Conservation (phyloP, 139 green algal genomes). For the Picochlorum sp. region DNA sequence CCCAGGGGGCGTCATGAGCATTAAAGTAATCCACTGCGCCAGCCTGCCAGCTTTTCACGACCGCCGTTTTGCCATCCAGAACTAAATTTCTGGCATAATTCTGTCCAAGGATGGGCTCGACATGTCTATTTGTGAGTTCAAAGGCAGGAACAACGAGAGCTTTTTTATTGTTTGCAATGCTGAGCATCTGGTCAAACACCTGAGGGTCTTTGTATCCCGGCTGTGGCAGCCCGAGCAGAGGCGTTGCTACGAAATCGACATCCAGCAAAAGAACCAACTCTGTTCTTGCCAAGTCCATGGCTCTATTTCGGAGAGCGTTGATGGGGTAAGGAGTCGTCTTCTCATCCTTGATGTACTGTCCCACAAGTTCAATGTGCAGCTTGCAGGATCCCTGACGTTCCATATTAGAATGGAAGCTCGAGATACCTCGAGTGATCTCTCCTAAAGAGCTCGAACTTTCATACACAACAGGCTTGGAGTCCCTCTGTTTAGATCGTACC, state of each 20-base stretch:
- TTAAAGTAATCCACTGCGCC: conserved; percentile 13
- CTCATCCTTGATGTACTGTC: not conserved
- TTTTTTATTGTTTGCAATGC: conserved; percentile 6
- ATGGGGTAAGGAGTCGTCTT: not conserved
- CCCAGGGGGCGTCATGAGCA: conserved; percentile 9
- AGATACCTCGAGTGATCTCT: conserved; percentile 10
- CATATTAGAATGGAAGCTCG: conserved; percentile 5
- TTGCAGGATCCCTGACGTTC: not conserved
- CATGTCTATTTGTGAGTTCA: conserved; percentile 5
- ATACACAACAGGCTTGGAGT: not conserved
- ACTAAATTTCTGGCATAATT: conserved; percentile 12
- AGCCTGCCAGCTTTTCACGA: not conserved
- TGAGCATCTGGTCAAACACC: conserved; percentile 8
- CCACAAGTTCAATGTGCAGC: conserved; percentile 4
- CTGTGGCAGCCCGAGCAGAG: conserved; percentile 4
- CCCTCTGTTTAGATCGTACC: not conserved
- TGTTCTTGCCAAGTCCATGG: conserved; percentile 3
- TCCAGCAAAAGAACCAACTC: conserved; percentile 5
- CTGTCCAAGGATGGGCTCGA: not conserved
- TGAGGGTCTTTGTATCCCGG: conserved; percentile 6
- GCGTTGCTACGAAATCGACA: conserved; percentile 13
- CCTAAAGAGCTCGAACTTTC: not conserved
- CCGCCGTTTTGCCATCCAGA: conserved; percentile 2
- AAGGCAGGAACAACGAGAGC: conserved; percentile 11
- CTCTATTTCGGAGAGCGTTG: conserved; percentile 8